Base-by-base conservation (phyloP, 176 grass and related monocot species). In the Tillandsia leiboldiana region DNA sequence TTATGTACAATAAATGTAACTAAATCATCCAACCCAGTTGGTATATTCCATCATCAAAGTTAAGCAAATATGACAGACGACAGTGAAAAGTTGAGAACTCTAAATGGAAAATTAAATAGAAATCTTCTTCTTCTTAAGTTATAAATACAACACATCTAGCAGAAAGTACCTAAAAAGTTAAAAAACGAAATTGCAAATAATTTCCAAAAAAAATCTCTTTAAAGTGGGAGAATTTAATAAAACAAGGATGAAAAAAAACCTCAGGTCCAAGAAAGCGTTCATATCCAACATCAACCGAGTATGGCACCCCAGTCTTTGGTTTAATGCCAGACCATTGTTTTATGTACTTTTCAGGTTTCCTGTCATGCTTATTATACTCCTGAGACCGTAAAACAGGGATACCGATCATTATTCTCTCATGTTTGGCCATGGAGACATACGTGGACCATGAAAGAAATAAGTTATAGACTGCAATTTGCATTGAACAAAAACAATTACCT, bases 191-290 rank as follows among this genome's bases (percentile, higher is more conserved):
- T 42, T 42, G 33, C 33, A 42, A 42, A 42, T 42, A 42, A 42
- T 42, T 42, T 56, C 13, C 13, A 7, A 61, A 61, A 15, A 61
- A 61, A 61, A 23, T 22, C 22, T 61, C 3, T 23, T 61, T 8
- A 61, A 61, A 61, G 56, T 18, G 17, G 10, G 22, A 0, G 69
- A 67, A 56, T 8, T 53, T 64, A 42, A 42, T 18, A 72, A 54
- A 54, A 61, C 12, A 63, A 67, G 59, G 69, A 86, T 77, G 10
- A 26, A 58, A 81, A 77, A 29, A 78, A 81, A 99, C 94, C 94
- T 99, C 89, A 77, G 94, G 94, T 20, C 94, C 94, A 87, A 99
- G 94, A 80, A 99, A 99, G 12, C 89, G 84, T 66, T 99, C 94
- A 80, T 99, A 99, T 77, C 94, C 94, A 51, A 99, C 73, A 80